Conservation (phyloP, 179 eudicot genomes). For the Sideroxylon spinosum region DNA sequence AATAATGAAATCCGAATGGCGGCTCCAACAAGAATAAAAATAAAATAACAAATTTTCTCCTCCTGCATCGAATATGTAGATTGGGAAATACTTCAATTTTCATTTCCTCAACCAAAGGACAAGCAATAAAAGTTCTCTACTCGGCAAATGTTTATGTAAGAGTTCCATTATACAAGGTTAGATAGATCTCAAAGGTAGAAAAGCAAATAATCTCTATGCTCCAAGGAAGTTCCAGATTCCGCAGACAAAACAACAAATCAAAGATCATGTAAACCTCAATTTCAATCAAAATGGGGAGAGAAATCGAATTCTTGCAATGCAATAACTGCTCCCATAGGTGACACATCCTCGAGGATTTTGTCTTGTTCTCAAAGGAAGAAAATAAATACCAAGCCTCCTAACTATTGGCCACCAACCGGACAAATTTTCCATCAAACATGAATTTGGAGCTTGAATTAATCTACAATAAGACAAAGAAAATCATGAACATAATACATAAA, state of each 20-base stretch:
- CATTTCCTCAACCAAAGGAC: too few relatives aligned
- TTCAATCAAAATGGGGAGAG: neutral
- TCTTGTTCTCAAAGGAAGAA: neutral
- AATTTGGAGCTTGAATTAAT: constrained; percentile 72
- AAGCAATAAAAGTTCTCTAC: too few relatives aligned
- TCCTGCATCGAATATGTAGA: too few relatives aligned
- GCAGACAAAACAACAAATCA: neutral
- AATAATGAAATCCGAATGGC: too few relatives aligned
- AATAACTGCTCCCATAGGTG: neutral
- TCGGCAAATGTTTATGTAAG: too few relatives aligned
- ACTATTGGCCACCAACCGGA: constrained; percentile 44
- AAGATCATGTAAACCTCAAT: neutral
- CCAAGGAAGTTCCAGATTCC: neutral
- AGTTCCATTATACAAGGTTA: too few relatives aligned
- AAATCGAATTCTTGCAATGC: neutral
- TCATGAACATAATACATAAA: neutral
- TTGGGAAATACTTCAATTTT: too few relatives aligned
- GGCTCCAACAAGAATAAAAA: too few relatives aligned
- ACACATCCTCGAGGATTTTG: constrained; percentile 9
- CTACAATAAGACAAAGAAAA: constrained; percentile 34
- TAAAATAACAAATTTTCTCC: too few relatives aligned
- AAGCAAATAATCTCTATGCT: neutral
- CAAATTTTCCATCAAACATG: constrained; percentile 55
- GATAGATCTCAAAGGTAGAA: neutral
- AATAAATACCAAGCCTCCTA: constrained; percentile 7